These are phyloP conservation scores for Phytophthora parvispora DNA, from an alignment of 352 stramenopile species.

Conservation along the genomic window DNA sequence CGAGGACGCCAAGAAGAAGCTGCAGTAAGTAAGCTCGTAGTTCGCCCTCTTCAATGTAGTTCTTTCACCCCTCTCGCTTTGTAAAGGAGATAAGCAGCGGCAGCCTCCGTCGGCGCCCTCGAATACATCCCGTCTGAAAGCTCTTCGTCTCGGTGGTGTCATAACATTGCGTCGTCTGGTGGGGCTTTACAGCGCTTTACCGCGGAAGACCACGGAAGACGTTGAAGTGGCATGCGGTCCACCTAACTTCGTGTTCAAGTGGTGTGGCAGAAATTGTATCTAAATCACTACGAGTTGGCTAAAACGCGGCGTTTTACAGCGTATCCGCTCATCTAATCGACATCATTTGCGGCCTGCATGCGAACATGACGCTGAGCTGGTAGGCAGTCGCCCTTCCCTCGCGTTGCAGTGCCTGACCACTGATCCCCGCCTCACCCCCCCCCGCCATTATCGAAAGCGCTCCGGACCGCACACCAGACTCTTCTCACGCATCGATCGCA, in stretches of 20 bases:
- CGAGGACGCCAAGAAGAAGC: constrained; percentile 46
- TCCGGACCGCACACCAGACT: constrained; percentile 6
- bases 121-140: constrained; percentile 28
- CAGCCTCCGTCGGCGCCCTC: background rate
- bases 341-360: constrained; percentile 18
- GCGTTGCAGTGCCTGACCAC: background rate
- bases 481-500: too few relatives aligned
- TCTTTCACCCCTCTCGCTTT: constrained; percentile 19
- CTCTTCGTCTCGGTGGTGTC: background rate
- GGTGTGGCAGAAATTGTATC: background rate
- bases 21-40: constrained; percentile 28
- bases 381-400: background rate
- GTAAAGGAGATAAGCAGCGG: constrained; percentile 21
- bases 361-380: constrained; percentile 12
- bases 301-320: background rate
- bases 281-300: background rate
- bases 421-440: too few relatives aligned
- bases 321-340: constrained; percentile 13
- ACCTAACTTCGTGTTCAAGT: background rate
- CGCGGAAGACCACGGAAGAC: background rate
- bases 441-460: constrained; percentile 8
- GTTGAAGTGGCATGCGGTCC: constrained; percentile 13
- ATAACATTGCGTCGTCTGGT: too few relatives aligned
- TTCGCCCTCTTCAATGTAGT: constrained; percentile 16
- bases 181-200: too few relatives aligned